Evolutionary conservation across 257 asterid species (phyloP).

Genomic region (Solanum piurae): DNA sequence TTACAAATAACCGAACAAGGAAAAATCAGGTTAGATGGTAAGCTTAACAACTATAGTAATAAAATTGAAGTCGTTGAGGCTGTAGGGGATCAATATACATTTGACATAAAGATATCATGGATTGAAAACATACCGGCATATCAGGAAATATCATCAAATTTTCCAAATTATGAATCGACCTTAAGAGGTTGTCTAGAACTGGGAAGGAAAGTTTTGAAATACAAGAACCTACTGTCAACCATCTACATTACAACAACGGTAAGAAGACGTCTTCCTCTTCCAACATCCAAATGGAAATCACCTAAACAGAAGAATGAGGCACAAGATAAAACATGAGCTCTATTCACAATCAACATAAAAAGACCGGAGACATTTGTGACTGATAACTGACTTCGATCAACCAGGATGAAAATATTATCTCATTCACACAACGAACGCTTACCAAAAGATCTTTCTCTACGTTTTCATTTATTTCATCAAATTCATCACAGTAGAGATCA

Average conservation of each 20-base stretch:
- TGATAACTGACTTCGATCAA: neutral
- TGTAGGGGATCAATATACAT: too few relatives aligned
- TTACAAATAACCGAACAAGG: neutral
- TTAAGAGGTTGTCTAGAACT: neutral
- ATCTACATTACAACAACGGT: too few relatives aligned
- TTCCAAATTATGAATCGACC: neutral
- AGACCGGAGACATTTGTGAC: neutral
- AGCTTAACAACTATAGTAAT: too few relatives aligned
- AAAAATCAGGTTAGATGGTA: neutral
- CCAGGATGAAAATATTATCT: neutral
- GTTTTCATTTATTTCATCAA: neutral
- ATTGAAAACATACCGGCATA: neutral
- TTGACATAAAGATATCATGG: neutral
- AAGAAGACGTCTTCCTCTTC: too few relatives aligned
- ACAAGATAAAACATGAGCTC: neutral
- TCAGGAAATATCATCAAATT: neutral
- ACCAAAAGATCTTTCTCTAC: neutral
- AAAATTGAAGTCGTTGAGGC: neutral
- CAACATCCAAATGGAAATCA: neutral
- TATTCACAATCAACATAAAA: neutral
- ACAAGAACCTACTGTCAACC: too few relatives aligned
- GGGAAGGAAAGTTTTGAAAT: neutral
- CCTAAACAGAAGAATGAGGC: neutral
- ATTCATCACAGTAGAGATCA: too few relatives aligned
- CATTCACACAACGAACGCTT: neutral